These are phyloP conservation scores for Annona squamosa DNA, from an alignment of 164 flowering plant species.

Conservation along the genomic window DNA sequence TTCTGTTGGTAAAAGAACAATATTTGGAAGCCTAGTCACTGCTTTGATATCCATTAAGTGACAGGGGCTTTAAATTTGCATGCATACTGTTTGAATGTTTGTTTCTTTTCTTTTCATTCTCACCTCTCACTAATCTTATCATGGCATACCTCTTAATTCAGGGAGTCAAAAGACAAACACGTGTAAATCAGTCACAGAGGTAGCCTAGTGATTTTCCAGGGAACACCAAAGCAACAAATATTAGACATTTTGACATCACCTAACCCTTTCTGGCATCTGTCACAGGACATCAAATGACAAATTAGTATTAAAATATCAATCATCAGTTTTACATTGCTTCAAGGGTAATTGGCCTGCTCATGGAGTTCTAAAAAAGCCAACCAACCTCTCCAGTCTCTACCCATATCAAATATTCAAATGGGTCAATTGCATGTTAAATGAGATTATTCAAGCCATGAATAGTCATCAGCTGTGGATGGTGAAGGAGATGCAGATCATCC, in stretches of 20 bases:
- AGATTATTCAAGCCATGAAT: too few species aligned
- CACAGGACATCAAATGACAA: neutral
- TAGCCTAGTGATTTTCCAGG: neutral
- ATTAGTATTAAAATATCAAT: too few species aligned
- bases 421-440: too few species aligned
- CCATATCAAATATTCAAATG: too few species aligned
- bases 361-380: neutral
- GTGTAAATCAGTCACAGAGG: neutral
- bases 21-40: too few species aligned
- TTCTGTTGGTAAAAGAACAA: neutral
- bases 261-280: neutral
- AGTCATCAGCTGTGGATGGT: neutral
- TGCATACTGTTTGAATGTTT: neutral
- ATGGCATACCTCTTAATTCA: neutral
- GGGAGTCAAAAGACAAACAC: neutral
- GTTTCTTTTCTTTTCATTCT: neutral
- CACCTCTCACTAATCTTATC: neutral
- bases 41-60: too few species aligned
- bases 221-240: neutral
- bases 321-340: too few species aligned
- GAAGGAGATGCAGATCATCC: too few species aligned
- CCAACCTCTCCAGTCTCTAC: neutral
- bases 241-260: neutral
- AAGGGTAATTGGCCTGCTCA: neutral
- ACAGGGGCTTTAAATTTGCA: too few species aligned